phyloP scores from a whole-genome alignment of 2,329 filamentous ascomycete genomes.

The Fusarium floridanum region DNA sequence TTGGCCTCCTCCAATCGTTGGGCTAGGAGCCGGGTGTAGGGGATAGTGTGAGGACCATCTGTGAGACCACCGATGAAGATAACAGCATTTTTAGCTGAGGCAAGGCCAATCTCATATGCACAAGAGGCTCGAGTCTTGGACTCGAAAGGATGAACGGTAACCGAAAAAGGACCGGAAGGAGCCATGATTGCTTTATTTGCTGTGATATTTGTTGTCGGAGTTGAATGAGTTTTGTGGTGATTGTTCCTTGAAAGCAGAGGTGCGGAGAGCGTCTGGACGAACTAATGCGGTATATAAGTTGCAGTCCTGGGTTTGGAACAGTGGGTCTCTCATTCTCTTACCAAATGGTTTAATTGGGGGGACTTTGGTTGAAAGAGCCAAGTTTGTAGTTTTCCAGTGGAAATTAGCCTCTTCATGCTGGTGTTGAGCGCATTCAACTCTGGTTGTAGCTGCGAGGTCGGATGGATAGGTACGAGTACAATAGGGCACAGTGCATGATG shows the following conservation, averaged over 20 bases:
- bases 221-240: constrained; percentile 1
- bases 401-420: constrained; percentile 2
- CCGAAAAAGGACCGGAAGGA: constrained; percentile 53
- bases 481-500: constrained; percentile 25
- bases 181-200: constrained; percentile 41
- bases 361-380: not conserved
- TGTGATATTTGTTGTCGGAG: not conserved
- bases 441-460: not conserved
- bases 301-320: not conserved
- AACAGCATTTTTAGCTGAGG: constrained; percentile 67
- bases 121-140: constrained; percentile 56
- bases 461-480: constrained; percentile 8
- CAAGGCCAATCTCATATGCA: constrained; percentile 62
- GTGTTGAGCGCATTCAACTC: not conserved
- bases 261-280: not conserved
- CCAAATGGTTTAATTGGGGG: not conserved
- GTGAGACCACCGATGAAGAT: constrained; percentile 78
- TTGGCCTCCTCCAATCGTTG: constrained; percentile 54
- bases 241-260: not conserved
- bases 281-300: constrained; percentile 26
- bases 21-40: constrained; percentile 66
- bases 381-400: not conserved
- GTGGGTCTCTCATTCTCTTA: constrained; percentile 5
- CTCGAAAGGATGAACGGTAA: constrained; percentile 61
- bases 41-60: constrained; percentile 76